Percentiles rank a stretch among this genome's conserved stretches.
Evolutionary conservation across 805 yeast genomes (phyloP).

Genomic region (Limtongozyma cylindracea): DNA sequence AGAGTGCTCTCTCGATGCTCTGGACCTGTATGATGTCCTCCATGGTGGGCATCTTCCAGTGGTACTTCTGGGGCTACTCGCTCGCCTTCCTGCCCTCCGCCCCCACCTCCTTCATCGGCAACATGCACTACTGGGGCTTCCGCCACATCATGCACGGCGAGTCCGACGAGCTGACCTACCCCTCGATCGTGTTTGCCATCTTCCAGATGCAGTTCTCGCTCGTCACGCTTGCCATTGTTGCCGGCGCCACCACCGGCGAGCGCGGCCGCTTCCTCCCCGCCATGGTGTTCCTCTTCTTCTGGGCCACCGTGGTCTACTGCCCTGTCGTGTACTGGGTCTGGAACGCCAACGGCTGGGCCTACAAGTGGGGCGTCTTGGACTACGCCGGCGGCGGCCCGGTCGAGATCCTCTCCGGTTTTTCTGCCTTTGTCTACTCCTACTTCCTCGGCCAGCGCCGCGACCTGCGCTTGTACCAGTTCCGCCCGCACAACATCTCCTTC

Average conservation of each 20-base stretch:
- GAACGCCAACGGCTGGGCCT: conserved; percentile 87
- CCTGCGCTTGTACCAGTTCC: conserved; percentile 59
- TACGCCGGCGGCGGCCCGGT: conserved; percentile 98
- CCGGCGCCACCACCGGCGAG: conserved; percentile 76
- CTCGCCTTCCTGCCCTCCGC: conserved; percentile 68
- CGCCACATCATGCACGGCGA: conserved; percentile 26
- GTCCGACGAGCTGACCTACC: conserved; percentile 13
- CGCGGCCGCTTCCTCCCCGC: conserved; percentile 77
- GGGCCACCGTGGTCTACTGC: conserved; percentile 84
- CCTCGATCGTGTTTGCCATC: conserved; percentile 64
- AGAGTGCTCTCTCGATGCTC: conserved; percentile 69
- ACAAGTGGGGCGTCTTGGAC: conserved; percentile 53
- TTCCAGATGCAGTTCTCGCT: conserved; percentile 83
- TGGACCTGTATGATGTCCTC: conserved; percentile 60
- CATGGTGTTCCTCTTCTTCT: conserved; percentile 55
- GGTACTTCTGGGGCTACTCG: conserved; percentile 99
- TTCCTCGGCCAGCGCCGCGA: conserved; percentile 56
- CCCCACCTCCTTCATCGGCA: conserved; percentile 69
- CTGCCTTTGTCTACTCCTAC: conserved; percentile 69
- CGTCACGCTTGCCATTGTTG: conserved; percentile 77
- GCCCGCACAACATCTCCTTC: conserved; percentile 88
- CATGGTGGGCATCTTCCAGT: conserved; percentile 55
- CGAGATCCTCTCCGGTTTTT: conserved; percentile 76
- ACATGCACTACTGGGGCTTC: conserved; percentile 62
- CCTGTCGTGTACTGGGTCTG: conserved; percentile 95